Evolutionary conservation across 257 asterid species (phyloP).

Genomic region (Gentiana dahurica): DNA sequence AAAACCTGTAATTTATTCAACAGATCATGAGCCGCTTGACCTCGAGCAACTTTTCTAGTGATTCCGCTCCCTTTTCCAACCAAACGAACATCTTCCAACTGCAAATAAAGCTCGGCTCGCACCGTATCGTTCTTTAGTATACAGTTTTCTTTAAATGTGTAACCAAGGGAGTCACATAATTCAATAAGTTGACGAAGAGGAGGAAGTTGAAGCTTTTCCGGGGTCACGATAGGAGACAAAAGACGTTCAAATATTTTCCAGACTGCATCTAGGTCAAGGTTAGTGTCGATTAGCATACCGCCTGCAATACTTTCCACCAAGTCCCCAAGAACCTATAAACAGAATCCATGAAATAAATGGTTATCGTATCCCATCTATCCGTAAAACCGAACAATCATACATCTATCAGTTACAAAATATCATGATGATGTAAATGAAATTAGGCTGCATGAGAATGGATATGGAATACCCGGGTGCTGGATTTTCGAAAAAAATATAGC

Average conservation of each 20-base stretch:
- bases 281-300: constrained; percentile 78
- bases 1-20: constrained; percentile 73
- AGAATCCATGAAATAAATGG: not conserved
- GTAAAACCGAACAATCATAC: not conserved
- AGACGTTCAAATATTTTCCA: constrained; percentile 74
- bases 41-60: constrained; percentile 58
- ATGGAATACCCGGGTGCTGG: too few relatives aligned
- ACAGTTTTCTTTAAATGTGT: constrained; percentile 37
- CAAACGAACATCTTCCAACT: constrained; percentile 53
- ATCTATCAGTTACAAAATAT: not conserved
- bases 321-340: constrained; percentile 76
- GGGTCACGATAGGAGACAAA: constrained; percentile 84
- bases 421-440: not conserved
- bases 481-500: too few relatives aligned
- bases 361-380: too few relatives aligned
- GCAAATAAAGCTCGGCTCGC: constrained; percentile 50
- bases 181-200: constrained; percentile 80
- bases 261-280: constrained; percentile 54
- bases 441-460: not conserved
- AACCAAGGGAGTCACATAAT: constrained; percentile 79
- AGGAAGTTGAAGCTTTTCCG: constrained; percentile 75
- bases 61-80: constrained; percentile 51
- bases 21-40: constrained; percentile 67
- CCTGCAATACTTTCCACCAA: constrained; percentile 93
- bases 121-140: constrained; percentile 32